Evolutionary conservation across 805 yeast genomes (phyloP), one percentile per base, ranked within the genome.

Genomic region (Metschnikowia koreensis): DNA sequence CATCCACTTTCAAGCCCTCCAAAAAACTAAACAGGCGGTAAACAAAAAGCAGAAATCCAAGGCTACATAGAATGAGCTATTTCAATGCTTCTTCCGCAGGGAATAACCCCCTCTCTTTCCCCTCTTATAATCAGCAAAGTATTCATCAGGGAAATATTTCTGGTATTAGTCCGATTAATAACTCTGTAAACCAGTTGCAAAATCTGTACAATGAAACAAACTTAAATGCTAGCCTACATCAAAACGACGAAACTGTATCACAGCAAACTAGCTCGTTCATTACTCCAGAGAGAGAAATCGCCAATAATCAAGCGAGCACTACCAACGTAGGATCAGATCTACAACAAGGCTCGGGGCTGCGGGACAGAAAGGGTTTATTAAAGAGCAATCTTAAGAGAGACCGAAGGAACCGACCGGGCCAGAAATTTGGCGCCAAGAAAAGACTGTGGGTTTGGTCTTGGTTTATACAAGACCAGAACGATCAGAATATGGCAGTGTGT

Each of bases 371-470:
- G 11, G 22, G 33, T 11, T 16, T 28, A 37, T 26, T 26, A n/a
- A 41, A 27, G 12, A 9, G 16, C 7, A 26, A 16, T 13, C 31
- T 16, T 6, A 67, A 66, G 52, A 61, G 62, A 40, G 73, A 67
- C 45, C 66, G 75, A 22, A 67, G 66, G 17, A 79, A 78, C 59
- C 69, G 79, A 47, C 83, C 83, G 1, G 83, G 83, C 7, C 82
- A 77, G 56, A 77, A 74, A 57, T 80, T 79, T 53, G 86, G 86
- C 15, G 86, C 86, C 15, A 81, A 80, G 59, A 81, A 81, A 71
- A 77, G 75, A 57, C 79, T 82, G 33, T 81, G 85, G 85, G 84
- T 81, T 12, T 81, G 86, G 86, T 65, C 75, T 17, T 81, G 86
- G 85, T 81, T 81, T 59, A 70, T 70, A 12, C 85, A 81, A 58